phyloP scores from a whole-genome alignment of 2,329 filamentous ascomycete species.

The Colletotrichum theobromicola region DNA sequence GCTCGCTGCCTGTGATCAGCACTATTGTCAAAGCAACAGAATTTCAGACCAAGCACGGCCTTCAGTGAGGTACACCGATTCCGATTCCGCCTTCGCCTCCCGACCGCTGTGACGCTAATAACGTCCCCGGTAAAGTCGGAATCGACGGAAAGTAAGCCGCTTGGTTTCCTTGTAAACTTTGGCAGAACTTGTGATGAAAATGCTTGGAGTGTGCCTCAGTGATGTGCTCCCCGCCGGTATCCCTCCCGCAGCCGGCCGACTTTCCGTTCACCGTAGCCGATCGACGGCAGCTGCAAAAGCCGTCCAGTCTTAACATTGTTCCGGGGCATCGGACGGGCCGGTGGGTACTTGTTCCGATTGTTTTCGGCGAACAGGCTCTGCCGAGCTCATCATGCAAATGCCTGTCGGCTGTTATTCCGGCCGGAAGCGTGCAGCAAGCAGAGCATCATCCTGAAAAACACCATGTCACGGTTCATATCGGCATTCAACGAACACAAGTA shows the following conservation, averaged over 20 bases:
- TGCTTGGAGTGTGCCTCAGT: not conserved
- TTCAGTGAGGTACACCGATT: not conserved
- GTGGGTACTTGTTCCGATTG: not conserved
- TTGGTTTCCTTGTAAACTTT: not conserved
- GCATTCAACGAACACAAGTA: not conserved
- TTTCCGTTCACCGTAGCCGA: not conserved
- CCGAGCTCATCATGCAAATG: not conserved
- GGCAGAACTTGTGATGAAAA: not conserved
- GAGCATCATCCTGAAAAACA: not conserved
- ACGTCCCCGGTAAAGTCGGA: not conserved
- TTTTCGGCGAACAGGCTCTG: not conserved
- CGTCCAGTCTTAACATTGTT: not conserved
- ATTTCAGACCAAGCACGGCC: not conserved
- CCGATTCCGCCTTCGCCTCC: not conserved
- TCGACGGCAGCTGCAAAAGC: not conserved
- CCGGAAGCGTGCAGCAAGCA: not conserved
- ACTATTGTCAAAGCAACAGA: not conserved
- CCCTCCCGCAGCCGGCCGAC: not conserved
- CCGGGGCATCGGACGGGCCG: not conserved
- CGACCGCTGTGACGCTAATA: not conserved
- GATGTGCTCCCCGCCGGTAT: not conserved
- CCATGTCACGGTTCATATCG: not conserved
- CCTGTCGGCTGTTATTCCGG: not conserved
- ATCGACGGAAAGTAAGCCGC: not conserved
- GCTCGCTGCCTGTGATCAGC: not conserved